A percentile compares a stretch with the other conserved stretches of the same genome.
Conservation (phyloP, 1,284 basidiomycete species). For the Boletellus deceptivus region DNA sequence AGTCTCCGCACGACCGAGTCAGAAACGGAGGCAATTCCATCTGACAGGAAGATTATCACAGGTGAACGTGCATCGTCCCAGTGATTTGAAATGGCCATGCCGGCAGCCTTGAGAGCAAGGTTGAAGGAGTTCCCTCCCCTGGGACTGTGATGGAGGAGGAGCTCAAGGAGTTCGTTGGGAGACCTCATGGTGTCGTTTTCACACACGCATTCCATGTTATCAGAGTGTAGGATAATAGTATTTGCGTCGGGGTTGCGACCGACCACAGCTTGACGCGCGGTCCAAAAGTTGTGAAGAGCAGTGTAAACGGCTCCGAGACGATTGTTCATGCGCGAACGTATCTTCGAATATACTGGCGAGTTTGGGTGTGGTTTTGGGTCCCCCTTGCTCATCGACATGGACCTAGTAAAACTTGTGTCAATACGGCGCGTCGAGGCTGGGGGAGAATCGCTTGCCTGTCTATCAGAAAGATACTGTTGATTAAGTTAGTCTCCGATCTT, state of each 20-base stretch:
- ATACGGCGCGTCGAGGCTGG: not conserved
- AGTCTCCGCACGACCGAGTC: constrained; percentile 41
- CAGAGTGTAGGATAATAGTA: constrained; percentile 50
- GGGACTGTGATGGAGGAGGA: constrained; percentile 36
- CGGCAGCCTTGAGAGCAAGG: constrained; percentile 40
- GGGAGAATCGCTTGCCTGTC: constrained; percentile 42
- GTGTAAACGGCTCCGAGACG: constrained; percentile 58
- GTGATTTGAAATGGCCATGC: constrained; percentile 40
- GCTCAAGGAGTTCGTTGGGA: constrained; percentile 44
- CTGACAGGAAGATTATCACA: constrained; percentile 59
- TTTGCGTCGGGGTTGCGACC: constrained; percentile 50
- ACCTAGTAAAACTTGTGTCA: constrained; percentile 33
- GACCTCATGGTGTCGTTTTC: constrained; percentile 46
- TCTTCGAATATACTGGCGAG: constrained; percentile 38
- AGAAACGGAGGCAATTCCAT: constrained; percentile 40
- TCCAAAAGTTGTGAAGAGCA: constrained; percentile 52
- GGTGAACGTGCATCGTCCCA: constrained; percentile 56
- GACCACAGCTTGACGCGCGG: constrained; percentile 41
- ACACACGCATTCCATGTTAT: constrained; percentile 29
- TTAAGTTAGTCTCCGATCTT: not conserved
- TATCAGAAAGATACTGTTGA: constrained; percentile 49
- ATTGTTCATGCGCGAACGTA: constrained; percentile 41
- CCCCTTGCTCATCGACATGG: constrained; percentile 44
- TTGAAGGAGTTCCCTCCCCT: constrained; percentile 49
- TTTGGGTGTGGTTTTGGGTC: constrained; percentile 43